Evolutionary conservation across 805 yeast genomes (phyloP).

Genomic region (Starmerella bombicola): DNA sequence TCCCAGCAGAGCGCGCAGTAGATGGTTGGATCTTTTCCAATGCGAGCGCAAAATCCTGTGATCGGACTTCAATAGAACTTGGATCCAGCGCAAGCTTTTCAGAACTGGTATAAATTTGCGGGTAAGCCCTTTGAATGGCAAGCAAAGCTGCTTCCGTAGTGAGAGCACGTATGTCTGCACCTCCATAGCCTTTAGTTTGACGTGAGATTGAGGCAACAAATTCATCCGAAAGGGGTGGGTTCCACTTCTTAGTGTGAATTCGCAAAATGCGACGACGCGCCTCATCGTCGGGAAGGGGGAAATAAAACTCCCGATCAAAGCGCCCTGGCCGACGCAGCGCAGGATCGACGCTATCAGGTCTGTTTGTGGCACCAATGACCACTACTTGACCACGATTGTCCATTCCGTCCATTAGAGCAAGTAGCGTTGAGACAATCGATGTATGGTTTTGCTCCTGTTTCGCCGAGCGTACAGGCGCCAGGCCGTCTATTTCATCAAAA

Average conservation of each 20-base stretch:
- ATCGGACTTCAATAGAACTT: constrained; percentile 52
- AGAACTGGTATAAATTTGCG: constrained; percentile 72
- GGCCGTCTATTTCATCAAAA: constrained; percentile 95
- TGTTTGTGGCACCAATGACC: constrained; percentile 93
- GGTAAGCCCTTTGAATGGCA: constrained; percentile 82
- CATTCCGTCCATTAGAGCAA: constrained; percentile 98
- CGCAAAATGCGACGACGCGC: constrained; percentile 68
- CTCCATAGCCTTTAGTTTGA: constrained; percentile 91
- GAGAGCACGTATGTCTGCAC: constrained; percentile 88
- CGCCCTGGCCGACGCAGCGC: constrained; percentile 95
- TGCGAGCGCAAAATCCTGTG: constrained; percentile 77
- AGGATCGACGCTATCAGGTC: constrained; percentile 98
- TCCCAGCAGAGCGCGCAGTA: constrained; percentile 70
- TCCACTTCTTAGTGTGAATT: constrained; percentile 86
- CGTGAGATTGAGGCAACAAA: constrained; percentile 59
- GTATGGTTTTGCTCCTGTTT: constrained; percentile 98
- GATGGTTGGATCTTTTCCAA: constrained; percentile 82
- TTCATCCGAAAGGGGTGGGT: constrained; percentile 47
- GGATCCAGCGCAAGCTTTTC: constrained; percentile 69
- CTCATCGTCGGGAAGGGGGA: constrained; percentile 75
- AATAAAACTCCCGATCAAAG: constrained; percentile 91
- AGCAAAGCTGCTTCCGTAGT: constrained; percentile 93
- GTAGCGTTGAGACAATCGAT: constrained; percentile 83
- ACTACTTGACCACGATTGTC: constrained; percentile 96
- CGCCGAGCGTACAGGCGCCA: constrained; percentile 94